Evolutionary conservation across 2,329 filamentous ascomycete genomes (phyloP).

Genomic region (Ophiostoma ips): DNA sequence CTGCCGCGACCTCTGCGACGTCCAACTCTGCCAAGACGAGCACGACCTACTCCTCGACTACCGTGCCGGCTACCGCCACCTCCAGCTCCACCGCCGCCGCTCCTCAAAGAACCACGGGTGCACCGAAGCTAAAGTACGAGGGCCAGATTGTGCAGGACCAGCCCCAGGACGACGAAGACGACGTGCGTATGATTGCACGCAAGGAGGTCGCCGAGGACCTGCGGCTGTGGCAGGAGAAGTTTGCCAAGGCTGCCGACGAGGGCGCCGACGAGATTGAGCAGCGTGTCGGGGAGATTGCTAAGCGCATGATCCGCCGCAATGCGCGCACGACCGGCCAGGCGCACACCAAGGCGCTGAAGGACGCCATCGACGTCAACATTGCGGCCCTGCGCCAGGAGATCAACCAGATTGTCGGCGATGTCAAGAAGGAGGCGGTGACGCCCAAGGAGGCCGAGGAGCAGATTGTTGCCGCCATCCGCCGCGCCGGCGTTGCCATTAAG

Average conservation of each 20-base stretch:
- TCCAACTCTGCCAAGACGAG: constrained; percentile 8
- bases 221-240: constrained; percentile 75
- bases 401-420: constrained; percentile 42
- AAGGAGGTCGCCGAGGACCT: constrained; percentile 67
- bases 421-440: constrained; percentile 28
- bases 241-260: constrained; percentile 71
- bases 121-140: constrained; percentile 11
- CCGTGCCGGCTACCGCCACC: constrained; percentile 5
- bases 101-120: constrained; percentile 6
- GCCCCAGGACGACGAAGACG: constrained; percentile 36
- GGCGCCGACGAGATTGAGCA: constrained; percentile 61
- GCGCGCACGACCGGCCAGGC: constrained; percentile 51
- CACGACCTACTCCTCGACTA: constrained; percentile 19
- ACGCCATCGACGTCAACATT: constrained; percentile 50
- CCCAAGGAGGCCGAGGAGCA: constrained; percentile 27
- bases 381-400: constrained; percentile 39
- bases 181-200: constrained; percentile 42
- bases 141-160: constrained; percentile 28
- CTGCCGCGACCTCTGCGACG: constrained; percentile 6
- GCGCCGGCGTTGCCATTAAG: constrained; percentile 60
- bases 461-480: constrained; percentile 39
- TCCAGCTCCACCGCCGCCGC: constrained; percentile 15
- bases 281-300: constrained; percentile 44
- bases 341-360: constrained; percentile 54
- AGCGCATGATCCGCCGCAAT: constrained; percentile 45